A percentile compares a stretch with the other conserved stretches of the same genome.
Conservation (phyloP, 345 rosid species). For the Passiflora organensis region DNA sequence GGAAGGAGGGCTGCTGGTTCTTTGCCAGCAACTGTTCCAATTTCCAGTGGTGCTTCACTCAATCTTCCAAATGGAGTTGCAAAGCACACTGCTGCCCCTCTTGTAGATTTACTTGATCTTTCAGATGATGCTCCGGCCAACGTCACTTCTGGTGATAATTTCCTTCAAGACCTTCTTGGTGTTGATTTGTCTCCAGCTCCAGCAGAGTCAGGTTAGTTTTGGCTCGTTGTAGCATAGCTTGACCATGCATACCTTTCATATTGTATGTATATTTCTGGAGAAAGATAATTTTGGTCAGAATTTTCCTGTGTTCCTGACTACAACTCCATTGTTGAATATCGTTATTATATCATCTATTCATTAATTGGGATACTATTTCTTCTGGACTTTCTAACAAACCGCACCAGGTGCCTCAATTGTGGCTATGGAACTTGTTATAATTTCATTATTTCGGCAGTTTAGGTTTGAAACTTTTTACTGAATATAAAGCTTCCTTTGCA, state of each 20-base stretch:
- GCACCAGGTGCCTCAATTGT: no score
- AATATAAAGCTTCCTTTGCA: conserved; percentile 1
- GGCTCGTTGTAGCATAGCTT: neutral
- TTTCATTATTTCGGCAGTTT: no score
- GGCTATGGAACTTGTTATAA: no score
- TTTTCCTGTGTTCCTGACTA: no score
- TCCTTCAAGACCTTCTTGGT: conserved; percentile 90
- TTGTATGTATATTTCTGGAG: no score
- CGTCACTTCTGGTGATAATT: conserved; percentile 75
- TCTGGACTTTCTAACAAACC: no score
- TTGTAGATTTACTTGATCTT: conserved; percentile 82
- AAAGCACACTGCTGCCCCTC: conserved; percentile 66
- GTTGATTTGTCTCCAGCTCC: conserved; percentile 61
- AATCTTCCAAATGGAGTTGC: conserved; percentile 86
- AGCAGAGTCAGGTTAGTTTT: conserved; percentile 55
- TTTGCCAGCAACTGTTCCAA: conserved; percentile 61
- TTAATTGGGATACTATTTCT: no score
- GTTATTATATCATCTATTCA: no score
- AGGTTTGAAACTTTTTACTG: no score
- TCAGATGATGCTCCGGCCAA: conserved; percentile 77
- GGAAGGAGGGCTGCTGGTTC: conserved; percentile 84
- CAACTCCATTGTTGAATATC: no score
- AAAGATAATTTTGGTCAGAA: no score
- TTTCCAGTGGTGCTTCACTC: conserved; percentile 50
- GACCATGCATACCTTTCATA: conserved; percentile 1